Evolutionary conservation across 1,139 yeast species (phyloP).

Genomic region (Torulaspora globosa): DNA sequence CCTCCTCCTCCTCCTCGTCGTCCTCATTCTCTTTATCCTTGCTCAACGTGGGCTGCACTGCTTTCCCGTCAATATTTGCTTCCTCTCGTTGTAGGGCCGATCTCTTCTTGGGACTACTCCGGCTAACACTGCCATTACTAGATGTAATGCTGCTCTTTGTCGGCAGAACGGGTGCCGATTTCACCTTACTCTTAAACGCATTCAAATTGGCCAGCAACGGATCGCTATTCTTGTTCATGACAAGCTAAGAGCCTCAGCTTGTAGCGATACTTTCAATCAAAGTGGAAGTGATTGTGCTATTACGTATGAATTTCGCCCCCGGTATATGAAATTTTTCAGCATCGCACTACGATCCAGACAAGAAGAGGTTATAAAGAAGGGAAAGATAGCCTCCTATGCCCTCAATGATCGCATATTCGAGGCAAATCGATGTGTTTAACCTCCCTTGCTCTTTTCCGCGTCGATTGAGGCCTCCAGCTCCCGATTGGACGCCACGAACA

Average conservation of each 20-base stretch:
- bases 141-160: conserved; percentile 26
- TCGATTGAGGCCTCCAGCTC: neutral
- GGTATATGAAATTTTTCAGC: neutral
- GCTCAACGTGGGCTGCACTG: conserved; percentile 6
- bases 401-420: neutral
- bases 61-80: conserved; percentile 14
- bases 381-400: neutral
- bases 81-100: conserved; percentile 10
- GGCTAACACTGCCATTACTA: conserved; percentile 4
- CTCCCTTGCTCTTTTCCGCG: neutral
- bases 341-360: neutral
- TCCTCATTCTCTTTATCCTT: conserved; percentile 23
- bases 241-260: neutral
- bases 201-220: conserved; percentile 49
- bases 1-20: conserved; percentile 29
- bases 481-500: neutral
- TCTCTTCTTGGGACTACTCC: conserved; percentile 15
- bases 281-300: neutral
- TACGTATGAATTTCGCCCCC: neutral
- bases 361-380: neutral
- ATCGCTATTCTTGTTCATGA: conserved; percentile 35
- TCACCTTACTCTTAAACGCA: conserved; percentile 57
- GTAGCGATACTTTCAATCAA: neutral
- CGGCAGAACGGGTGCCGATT: conserved; percentile 49
- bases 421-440: neutral